phyloP scores from a whole-genome alignment of 306 rosid species.

The Citrullus mucosospermus region DNA sequence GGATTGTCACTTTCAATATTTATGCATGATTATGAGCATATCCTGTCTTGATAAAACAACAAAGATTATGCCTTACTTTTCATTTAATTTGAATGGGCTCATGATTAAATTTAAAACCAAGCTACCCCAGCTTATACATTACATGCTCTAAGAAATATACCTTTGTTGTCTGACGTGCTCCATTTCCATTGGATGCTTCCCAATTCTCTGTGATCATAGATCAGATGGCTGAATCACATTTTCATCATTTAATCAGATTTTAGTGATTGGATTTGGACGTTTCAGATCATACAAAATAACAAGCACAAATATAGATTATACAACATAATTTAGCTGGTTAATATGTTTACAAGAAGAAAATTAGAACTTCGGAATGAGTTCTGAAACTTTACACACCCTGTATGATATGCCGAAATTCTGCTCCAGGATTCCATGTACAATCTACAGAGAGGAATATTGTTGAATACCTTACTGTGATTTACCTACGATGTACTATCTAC shows the following conservation, averaged over 20 bases:
- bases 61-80: conserved; percentile 18
- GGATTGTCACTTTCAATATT: conserved; percentile 27
- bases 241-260: conserved; percentile 3
- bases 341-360: neutral
- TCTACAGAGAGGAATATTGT: neutral
- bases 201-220: conserved; percentile 1
- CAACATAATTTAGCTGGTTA: neutral
- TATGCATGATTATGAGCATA: conserved; percentile 13
- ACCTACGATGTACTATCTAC: neutral
- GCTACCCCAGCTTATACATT: conserved; percentile 11
- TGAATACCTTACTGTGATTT: neutral
- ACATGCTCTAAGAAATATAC: conserved; percentile 19
- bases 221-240: neutral
- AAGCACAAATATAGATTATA: neutral
- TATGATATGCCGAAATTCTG: neutral
- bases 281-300: neutral
- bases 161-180: conserved; percentile 77
- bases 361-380: neutral
- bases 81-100: conserved; percentile 29
- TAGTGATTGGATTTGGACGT: conserved; percentile 1
- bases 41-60: conserved; percentile 10
- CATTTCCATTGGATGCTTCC: conserved; percentile 7
- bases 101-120: conserved; percentile 39
- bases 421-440: neutral
- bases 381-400: neutral